These are phyloP conservation scores for Epicoccum sorghinum DNA, from an alignment of 2,329 filamentous ascomycete genomes.

Conservation along the genomic window DNA sequence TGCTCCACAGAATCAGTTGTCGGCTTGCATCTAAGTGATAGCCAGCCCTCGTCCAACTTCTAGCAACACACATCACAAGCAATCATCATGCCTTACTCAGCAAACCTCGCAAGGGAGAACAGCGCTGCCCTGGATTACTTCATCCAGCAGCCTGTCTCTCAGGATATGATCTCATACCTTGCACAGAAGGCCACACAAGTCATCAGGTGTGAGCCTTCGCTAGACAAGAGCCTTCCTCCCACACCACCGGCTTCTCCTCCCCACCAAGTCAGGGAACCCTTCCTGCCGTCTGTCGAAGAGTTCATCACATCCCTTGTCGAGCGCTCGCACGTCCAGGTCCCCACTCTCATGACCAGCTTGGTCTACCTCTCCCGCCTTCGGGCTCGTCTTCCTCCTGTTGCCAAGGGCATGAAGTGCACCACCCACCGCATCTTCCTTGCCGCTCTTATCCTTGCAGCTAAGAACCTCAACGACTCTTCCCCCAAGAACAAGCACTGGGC, in stretches of 20 bases:
- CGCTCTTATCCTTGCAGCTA: conserved; percentile 82
- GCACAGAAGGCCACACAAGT: conserved; percentile 76
- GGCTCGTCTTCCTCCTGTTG: conserved; percentile 85
- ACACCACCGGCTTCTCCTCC: conserved; percentile 67
- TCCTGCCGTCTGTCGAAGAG: conserved; percentile 78
- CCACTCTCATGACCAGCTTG: conserved; percentile 94
- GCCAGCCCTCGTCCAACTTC: conserved; percentile 16
- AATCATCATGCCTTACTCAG: conserved; percentile 53
- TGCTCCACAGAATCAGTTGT: conserved; percentile 18
- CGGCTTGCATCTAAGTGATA: conserved; percentile 7
- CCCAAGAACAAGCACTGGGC: conserved; percentile 99
- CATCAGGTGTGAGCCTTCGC: conserved; percentile 73
- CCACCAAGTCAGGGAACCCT: conserved; percentile 57
- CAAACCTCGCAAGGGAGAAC: conserved; percentile 60
- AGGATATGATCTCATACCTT: conserved; percentile 78
- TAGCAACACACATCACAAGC: conserved; percentile 21
- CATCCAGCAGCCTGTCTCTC: conserved; percentile 75
- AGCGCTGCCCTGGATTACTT: conserved; percentile 79
- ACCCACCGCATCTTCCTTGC: conserved; percentile 97
- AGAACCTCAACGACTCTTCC: conserved; percentile 98
- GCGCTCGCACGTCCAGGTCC: conserved; percentile 94
- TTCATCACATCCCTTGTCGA: conserved; percentile 93
- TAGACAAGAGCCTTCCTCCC: conserved; percentile 59
- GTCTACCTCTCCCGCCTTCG: conserved; percentile 90
- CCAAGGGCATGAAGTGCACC: conserved; percentile 95